Base-by-base conservation (phyloP, 257 asterid species). In the Galeopsis tetrahit region DNA sequence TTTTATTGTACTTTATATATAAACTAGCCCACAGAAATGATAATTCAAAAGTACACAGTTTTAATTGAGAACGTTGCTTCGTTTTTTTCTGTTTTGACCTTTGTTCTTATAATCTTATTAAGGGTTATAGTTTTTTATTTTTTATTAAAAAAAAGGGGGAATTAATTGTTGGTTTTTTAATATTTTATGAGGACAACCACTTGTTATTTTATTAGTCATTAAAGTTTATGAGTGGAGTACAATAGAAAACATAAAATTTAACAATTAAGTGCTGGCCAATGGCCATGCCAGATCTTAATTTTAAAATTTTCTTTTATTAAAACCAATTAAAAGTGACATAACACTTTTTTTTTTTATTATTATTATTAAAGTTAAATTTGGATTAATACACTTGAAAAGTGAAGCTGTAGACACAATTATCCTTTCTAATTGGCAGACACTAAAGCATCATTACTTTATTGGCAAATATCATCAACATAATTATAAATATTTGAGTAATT, bases 251-350 rank as follows among this genome's bases (percentile, higher is more conserved):
- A 21, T 35, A 13, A 11, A 34, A 5, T 7, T 6, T 43, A 55
- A 69, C 40, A 63, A 55, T 71, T 42, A 71, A 66, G 66, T 71
- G 81, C 28, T 48, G 74, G 21, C 66, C 74, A 49, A 14, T 48
- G 74, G 34, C 66, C 74, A 49, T 66, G 55, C 63, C 46, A 66
- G 49, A 77, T 14, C 28, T n/a, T 49, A 4, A n/a, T n/a, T 14
- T 49, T 21, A 0, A 21, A 0, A 0, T n/a, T n/a, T 49, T 49
- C 28, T n/a, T 59, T 11, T 36, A 57, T 10, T 53, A 68, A 31
- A 53, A 11, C 43, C 2, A 11, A 53, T 57, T 1, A 11, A 53
- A 0, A 46, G 11, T 52, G 14, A 39, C 3, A 63, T 36, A 43
- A 17, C 28, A 21, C 46, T 39, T 38, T 10, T 28, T 43, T 48